Base-by-base conservation (phyloP, 805 yeast genomes). In the Pichia paraexigua region DNA sequence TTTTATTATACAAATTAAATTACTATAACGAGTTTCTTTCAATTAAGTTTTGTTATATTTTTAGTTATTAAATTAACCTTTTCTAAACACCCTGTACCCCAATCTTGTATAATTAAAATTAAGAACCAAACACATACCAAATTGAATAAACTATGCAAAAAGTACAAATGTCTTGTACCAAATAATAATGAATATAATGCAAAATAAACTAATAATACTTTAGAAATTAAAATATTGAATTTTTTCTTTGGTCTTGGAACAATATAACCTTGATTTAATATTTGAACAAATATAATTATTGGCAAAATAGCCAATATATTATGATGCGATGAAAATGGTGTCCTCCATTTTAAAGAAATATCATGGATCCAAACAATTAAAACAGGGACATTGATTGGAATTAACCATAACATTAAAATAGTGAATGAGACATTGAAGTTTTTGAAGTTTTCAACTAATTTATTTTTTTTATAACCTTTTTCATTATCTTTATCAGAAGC, bases 241-340 rank as follows among this genome's bases (percentile, higher is more conserved):
- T 43, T 47, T 2, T 57, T 47, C 4, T 49, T 53, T 18, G 69
- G 63, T 27, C 61, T 62, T 2, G 85, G 82, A 27, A 80, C 62
- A 58, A 71, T 66, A 42, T 66, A 67, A 5, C 80, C 78, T n/a
- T 75, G 67, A 30, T 72, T 73, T 59, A 83, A 75, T 43, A 52
- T 20, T 58, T 80, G 84, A 43, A 79, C 77, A 41, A 87, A 61
- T 11, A 82, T 53, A 10, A 89, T 72, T 2, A 86, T 80, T 0
- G 97, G 96, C 15, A 84, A 68, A 24, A 90, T 78, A 0, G 96
- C 85, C 49, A 90, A 65, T 42, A 87, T 71, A 61, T 88, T 90
- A 64, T 91, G 96, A 64, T 89, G 95, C 0, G 96, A 85, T 7
- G 87, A 79, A 61, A 89, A 89, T 18, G 95, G 90, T 0, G 94